Evolutionary conservation across 176 grass and related monocot genomes (phyloP).

Genomic region (Melocanna baccifera): DNA sequence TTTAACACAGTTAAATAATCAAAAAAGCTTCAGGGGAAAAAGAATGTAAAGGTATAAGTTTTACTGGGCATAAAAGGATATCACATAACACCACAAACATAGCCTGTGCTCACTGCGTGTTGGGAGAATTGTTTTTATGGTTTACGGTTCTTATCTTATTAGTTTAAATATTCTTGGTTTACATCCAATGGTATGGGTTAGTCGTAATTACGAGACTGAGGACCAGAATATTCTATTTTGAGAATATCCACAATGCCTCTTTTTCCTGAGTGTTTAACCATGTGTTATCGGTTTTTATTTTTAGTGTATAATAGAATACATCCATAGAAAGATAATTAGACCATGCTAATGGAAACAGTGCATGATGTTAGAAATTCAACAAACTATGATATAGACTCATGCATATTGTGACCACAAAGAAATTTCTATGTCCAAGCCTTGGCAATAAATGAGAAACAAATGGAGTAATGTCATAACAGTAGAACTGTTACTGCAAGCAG

Average conservation of each 20-base stretch:
- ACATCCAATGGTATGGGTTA: background rate
- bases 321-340: background rate
- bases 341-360: background rate
- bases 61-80: background rate
- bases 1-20: conserved; percentile 4
- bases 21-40: background rate
- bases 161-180: background rate
- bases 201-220: background rate
- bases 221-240: background rate
- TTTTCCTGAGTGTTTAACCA: conserved; percentile 2
- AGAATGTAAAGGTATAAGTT: background rate
- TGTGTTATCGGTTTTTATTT: background rate
- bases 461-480: conserved; percentile 1
- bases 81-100: background rate
- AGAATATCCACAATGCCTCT: background rate
- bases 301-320: background rate
- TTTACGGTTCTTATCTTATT: background rate
- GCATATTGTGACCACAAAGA: background rate
- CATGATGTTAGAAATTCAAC: background rate
- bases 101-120: background rate
- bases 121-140: background rate
- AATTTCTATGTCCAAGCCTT: background rate
- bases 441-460: background rate
- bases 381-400: background rate
- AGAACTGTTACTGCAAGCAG: background rate